These are phyloP conservation scores for Rhodotorula kratochvilovae DNA, from an alignment of 768 basidiomycete species.

Conservation along the genomic window DNA sequence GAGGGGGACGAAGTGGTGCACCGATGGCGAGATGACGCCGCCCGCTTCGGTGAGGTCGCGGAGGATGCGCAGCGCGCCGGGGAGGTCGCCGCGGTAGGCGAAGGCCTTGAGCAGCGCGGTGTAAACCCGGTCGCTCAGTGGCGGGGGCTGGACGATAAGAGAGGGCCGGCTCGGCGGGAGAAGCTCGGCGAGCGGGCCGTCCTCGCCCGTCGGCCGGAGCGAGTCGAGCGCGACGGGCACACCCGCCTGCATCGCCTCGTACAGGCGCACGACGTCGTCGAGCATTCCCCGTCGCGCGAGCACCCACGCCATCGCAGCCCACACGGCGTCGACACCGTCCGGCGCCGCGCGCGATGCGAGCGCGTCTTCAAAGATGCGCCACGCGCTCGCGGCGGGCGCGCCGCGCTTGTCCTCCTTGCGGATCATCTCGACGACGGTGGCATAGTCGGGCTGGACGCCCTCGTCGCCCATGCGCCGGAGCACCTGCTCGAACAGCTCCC, in stretches of 20 bases:
- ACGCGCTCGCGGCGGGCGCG: background rate
- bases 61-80: slow-evolving; percentile 57
- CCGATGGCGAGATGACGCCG: slow-evolving; percentile 51
- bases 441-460: background rate
- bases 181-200: background rate
- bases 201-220: background rate
- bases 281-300: slow-evolving; percentile 2
- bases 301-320: slow-evolving; percentile 7
- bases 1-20: slow-evolving; percentile 62
- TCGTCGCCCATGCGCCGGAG: slow-evolving; percentile 5
- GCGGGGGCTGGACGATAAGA: slow-evolving; percentile 52
- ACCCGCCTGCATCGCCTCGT: slow-evolving; percentile 10
- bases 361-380: background rate
- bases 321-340: background rate
- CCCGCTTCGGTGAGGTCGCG: slow-evolving; percentile 60
- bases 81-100: slow-evolving; percentile 67
- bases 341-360: background rate
- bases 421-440: slow-evolving; percentile 8
- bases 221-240: slow-evolving; percentile 2
- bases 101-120: slow-evolving; percentile 64
- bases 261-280: slow-evolving; percentile 14
- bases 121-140: slow-evolving; percentile 63
- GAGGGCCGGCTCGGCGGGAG: background rate
- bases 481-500: slow-evolving; percentile 28
- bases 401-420: slow-evolving; percentile 1